These are phyloP conservation scores for Neofusicoccum cordaticola DNA, from an alignment of 2,329 filamentous ascomycete genomes.

Conservation along the genomic window DNA sequence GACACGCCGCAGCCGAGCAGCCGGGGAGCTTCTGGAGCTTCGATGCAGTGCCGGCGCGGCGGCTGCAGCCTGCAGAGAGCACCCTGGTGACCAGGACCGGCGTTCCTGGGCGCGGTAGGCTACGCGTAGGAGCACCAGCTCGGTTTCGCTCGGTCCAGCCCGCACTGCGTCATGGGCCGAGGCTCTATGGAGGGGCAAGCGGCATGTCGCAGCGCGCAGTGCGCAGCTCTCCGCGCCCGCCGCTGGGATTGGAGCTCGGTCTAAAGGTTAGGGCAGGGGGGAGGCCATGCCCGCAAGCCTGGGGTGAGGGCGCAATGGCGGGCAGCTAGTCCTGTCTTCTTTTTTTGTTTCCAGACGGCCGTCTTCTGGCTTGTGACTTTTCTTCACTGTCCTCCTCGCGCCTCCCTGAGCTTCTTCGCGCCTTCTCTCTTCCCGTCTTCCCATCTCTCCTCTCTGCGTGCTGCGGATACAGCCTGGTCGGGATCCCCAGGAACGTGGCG, in stretches of 20 bases:
- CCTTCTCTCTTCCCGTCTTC: neutral
- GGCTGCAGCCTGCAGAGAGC: no score
- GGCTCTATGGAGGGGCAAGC: conserved; percentile 14
- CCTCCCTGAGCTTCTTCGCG: neutral
- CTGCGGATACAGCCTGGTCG: neutral
- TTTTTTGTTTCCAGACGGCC: neutral
- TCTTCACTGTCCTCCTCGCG: neutral
- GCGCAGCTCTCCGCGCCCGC: neutral
- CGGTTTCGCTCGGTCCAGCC: conserved; percentile 15
- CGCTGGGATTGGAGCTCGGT: conserved; percentile 17
- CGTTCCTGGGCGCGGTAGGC: neutral
- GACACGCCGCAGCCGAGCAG: no score
- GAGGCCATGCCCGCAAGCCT: neutral
- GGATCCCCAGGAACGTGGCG: neutral
- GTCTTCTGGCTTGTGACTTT: neutral
- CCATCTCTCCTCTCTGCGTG: neutral
- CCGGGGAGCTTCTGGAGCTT: no score
- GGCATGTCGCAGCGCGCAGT: neutral
- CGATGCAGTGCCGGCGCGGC: no score
- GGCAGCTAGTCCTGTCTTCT: neutral
- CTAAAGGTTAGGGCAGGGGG: conserved; percentile 11
- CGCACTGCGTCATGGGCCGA: conserved; percentile 17
- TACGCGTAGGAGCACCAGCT: neutral
- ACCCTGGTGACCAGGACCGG: no score
- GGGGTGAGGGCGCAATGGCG: neutral